Conservation (phyloP, 768 basidiomycete species). For the Baorangia bicolor region DNA sequence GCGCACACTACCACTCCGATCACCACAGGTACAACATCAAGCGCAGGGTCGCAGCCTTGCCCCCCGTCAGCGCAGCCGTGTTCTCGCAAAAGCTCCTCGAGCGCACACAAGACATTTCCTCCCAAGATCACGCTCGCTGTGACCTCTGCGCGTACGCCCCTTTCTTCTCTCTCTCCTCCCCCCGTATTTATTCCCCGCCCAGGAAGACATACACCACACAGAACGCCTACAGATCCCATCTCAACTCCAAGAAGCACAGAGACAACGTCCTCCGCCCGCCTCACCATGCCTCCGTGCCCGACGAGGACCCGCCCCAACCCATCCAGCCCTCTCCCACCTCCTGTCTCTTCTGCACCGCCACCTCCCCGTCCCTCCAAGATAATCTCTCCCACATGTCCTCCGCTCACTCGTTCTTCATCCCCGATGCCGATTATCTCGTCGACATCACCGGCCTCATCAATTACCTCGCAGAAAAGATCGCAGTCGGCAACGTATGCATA, state of each 20-base stretch:
- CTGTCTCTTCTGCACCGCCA: slow-evolving; percentile 84
- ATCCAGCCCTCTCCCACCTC: slow-evolving; percentile 48
- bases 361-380: slow-evolving; percentile 50
- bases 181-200: slow-evolving; percentile 1
- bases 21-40: slow-evolving; percentile 99
- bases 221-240: slow-evolving; percentile 85
- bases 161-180: neutral
- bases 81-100: slow-evolving; percentile 92
- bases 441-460: slow-evolving; percentile 78
- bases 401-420: slow-evolving; percentile 92
- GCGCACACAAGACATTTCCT: slow-evolving; percentile 63
- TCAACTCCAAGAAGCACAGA: slow-evolving; percentile 86
- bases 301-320: neutral
- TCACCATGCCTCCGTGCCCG: neutral
- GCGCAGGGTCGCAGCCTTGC: slow-evolving; percentile 86
- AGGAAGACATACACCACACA: slow-evolving; percentile 90
- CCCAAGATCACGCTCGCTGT: slow-evolving; percentile 62
- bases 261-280: slow-evolving; percentile 53
- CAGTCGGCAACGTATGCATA: slow-evolving; percentile 90
- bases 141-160: slow-evolving; percentile 80
- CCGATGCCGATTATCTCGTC: slow-evolving; percentile 87
- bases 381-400: slow-evolving; percentile 87
- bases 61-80: slow-evolving; percentile 70
- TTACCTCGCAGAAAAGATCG: slow-evolving; percentile 91
- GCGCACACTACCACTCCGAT: slow-evolving; percentile 89